Percentiles rank a stretch among this genome's conserved stretches.
phyloP scores from a whole-genome alignment of 345 rosid species.

The Gossypium thurberi region DNA sequence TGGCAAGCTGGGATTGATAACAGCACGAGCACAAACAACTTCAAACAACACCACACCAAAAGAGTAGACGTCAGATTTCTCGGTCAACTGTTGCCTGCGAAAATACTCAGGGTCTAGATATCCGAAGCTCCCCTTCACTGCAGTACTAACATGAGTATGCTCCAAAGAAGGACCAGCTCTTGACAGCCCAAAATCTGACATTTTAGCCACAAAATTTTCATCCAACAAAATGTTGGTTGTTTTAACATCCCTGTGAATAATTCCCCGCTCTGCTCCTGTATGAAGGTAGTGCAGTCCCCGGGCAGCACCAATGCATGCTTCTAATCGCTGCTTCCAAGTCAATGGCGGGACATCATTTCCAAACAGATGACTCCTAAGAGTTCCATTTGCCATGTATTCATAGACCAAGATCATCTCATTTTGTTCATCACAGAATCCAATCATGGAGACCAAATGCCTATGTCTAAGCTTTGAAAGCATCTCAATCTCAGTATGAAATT shows the following conservation, averaged over 20 bases:
- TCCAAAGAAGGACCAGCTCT: slow-evolving; percentile 84
- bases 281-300: slow-evolving; percentile 92
- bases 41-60: slow-evolving; percentile 82
- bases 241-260: slow-evolving; percentile 87
- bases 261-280: slow-evolving; percentile 80
- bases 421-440: slow-evolving; percentile 86
- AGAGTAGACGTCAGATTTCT: slow-evolving; percentile 91
- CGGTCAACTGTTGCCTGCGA: slow-evolving; percentile 73
- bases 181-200: slow-evolving; percentile 90
- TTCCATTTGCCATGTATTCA: slow-evolving; percentile 87
- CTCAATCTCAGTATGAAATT: slow-evolving; percentile 85
- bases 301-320: slow-evolving; percentile 77
- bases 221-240: slow-evolving; percentile 82
- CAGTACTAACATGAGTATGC: slow-evolving; percentile 88
- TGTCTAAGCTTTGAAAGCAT: slow-evolving; percentile 88
- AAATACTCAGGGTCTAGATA: slow-evolving; percentile 90
- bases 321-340: slow-evolving; percentile 78
- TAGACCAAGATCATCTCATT: slow-evolving; percentile 92
- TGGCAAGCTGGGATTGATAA: slow-evolving; percentile 81
- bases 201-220: slow-evolving; percentile 68
- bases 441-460: slow-evolving; percentile 77
- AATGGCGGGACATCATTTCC: slow-evolving; percentile 63
- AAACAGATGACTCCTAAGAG: slow-evolving; percentile 77
- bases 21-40: slow-evolving; percentile 81
- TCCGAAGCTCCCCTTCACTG: slow-evolving; percentile 91